Percentiles rank a stretch among this genome's conserved stretches.
These are phyloP conservation scores for Dillenia suffruticosa DNA, from an alignment of 164 flowering plant species.

Conservation along the genomic window DNA sequence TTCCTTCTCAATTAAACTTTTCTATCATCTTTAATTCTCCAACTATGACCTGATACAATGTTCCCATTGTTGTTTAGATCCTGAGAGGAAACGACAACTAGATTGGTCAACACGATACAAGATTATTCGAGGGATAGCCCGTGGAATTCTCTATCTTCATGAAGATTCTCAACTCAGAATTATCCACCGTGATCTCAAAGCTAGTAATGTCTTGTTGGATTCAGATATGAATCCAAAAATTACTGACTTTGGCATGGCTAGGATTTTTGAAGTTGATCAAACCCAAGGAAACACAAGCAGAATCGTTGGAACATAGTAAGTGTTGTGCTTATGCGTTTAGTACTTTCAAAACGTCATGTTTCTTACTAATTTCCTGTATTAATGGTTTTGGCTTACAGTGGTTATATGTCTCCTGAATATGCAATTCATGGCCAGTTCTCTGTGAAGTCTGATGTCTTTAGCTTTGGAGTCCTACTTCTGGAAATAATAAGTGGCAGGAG, in stretches of 20 bases:
- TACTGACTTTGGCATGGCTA: slow-evolving; percentile 48
- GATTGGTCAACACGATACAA: slow-evolving; percentile 22
- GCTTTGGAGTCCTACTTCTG: slow-evolving; percentile 51
- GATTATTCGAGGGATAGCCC: slow-evolving; percentile 19
- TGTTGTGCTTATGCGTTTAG: not conserved
- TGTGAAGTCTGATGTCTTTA: slow-evolving; percentile 41
- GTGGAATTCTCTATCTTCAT: slow-evolving; percentile 25
- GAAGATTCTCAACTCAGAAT: slow-evolving; percentile 21
- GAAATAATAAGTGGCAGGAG: slow-evolving; percentile 40
- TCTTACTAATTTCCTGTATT: not conserved
- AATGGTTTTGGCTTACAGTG: slow-evolving; percentile 18
- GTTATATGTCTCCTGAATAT: slow-evolving; percentile 64
- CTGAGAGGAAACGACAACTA: not conserved
- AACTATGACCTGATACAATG: not conserved
- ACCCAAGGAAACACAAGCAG: slow-evolving; percentile 27
- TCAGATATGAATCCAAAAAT: slow-evolving; percentile 34
- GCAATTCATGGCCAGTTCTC: slow-evolving; percentile 41
- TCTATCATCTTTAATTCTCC: not conserved
- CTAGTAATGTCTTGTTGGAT: slow-evolving; percentile 20
- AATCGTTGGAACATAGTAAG: slow-evolving; percentile 44
- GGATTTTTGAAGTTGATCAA: slow-evolving; percentile 26
- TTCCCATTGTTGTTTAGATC: slow-evolving; percentile 6
- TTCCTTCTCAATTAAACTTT: not conserved
- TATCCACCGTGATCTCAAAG: slow-evolving; percentile 25
- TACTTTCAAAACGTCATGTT: not conserved